Evolutionary conservation across 768 basidiomycete genomes (phyloP).

Genomic region (Dictyophora rubrovolvata): DNA sequence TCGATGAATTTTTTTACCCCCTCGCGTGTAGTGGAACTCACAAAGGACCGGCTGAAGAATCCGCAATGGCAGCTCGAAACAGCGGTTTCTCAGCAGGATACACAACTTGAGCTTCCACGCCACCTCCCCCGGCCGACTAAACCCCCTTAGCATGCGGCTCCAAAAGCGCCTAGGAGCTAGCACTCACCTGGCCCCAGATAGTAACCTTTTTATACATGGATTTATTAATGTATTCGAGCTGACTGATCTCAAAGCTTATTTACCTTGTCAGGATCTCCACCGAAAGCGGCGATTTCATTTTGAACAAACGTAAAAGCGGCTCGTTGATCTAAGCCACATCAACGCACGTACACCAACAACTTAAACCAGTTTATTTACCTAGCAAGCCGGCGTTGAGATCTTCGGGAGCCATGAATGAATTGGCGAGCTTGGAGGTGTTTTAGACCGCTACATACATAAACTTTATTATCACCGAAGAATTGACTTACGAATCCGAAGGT

Average conservation of each 20-base stretch:
- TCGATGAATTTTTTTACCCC: not conserved
- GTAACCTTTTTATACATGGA: conserved; percentile 31
- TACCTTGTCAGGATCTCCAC: conserved; percentile 24
- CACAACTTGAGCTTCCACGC: conserved; percentile 10
- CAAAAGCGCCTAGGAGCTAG: not conserved
- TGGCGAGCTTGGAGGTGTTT: not conserved
- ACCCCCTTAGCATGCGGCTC: not conserved
- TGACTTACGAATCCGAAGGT: conserved; percentile 11
- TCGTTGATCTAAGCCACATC: conserved; percentile 18
- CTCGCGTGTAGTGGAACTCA: conserved; percentile 18
- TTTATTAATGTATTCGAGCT: not conserved
- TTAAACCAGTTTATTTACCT: not conserved
- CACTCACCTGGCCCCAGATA: conserved; percentile 44
- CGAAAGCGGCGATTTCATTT: conserved; percentile 28
- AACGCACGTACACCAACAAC: not conserved
- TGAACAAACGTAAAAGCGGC: conserved; percentile 28
- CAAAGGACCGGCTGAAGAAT: conserved; percentile 47
- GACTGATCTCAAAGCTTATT: not conserved
- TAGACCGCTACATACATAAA: not conserved
- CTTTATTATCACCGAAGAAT: not conserved
- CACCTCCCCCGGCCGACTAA: conserved; percentile 14
- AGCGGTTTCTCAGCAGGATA: conserved; percentile 18
- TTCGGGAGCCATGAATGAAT: conserved; percentile 1
- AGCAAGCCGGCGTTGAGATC: conserved; percentile 23
- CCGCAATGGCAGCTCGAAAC: conserved; percentile 43